phyloP scores from a whole-genome alignment of 306 rosid genomes.

The Pyrus betulifolia region DNA sequence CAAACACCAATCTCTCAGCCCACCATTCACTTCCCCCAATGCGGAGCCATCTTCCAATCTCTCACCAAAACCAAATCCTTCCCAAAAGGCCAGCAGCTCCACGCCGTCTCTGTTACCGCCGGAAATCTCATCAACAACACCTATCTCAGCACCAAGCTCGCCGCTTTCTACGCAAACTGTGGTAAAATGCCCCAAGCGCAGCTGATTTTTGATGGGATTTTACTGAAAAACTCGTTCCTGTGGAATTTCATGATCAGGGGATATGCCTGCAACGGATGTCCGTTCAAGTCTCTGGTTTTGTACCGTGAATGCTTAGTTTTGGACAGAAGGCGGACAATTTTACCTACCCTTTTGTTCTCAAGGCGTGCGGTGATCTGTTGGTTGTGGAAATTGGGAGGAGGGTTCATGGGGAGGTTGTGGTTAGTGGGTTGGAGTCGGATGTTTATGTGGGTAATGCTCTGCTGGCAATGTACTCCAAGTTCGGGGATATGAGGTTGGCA shows the following conservation, averaged over 20 bases:
- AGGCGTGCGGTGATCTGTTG: slow-evolving; percentile 52
- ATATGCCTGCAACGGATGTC: slow-evolving; percentile 26
- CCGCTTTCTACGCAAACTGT: slow-evolving; percentile 44
- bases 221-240: slow-evolving; percentile 33
- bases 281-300: slow-evolving; percentile 24
- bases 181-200: slow-evolving; percentile 38
- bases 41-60: slow-evolving; percentile 43
- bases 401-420: slow-evolving; percentile 43
- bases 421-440: slow-evolving; percentile 42
- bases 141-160: slow-evolving; percentile 43
- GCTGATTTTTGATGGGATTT: slow-evolving; percentile 27
- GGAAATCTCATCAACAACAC: slow-evolving; percentile 37
- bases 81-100: slow-evolving; percentile 39
- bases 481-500: slow-evolving; percentile 34
- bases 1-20: background rate
- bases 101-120: slow-evolving; percentile 25
- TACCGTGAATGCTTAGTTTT: slow-evolving; percentile 38
- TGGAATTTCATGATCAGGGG: slow-evolving; percentile 57
- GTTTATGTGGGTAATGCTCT: slow-evolving; percentile 48
- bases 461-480: slow-evolving; percentile 31
- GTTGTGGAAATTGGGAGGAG: slow-evolving; percentile 29
- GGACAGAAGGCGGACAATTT: slow-evolving; percentile 42
- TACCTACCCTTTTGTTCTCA: slow-evolving; percentile 55
- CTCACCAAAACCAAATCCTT: slow-evolving; percentile 38
- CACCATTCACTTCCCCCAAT: slow-evolving; percentile 38